Percentiles rank a stretch among this genome's conserved stretches.
Conservation (phyloP, 139 green algal genomes). For the Monoraphidium neglectum region DNA sequence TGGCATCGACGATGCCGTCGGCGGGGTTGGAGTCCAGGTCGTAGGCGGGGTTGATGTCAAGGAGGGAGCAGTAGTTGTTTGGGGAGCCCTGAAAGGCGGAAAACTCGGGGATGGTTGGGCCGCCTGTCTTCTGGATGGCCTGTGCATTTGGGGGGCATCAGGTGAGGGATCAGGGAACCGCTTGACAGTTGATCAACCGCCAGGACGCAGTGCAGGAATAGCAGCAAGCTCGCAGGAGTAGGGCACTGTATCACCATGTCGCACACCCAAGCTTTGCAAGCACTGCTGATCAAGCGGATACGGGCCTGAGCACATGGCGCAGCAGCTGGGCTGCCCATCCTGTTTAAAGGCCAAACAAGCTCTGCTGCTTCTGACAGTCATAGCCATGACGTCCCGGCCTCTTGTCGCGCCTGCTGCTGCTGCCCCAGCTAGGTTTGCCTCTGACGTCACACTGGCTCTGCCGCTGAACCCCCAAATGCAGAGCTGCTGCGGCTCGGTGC, state of each 20-base stretch:
- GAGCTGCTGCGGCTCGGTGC: neutral
- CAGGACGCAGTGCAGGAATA: too few species aligned
- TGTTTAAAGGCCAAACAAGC: too few species aligned
- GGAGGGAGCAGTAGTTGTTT: slow-evolving; percentile 23
- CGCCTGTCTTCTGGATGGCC: slow-evolving; percentile 27
- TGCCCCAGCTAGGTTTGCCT: too few species aligned
- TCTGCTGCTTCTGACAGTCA: neutral
- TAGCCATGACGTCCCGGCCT: neutral
- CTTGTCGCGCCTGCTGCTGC: neutral
- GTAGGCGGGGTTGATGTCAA: slow-evolving; percentile 29
- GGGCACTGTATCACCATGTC: neutral
- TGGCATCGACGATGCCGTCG: slow-evolving; percentile 29
- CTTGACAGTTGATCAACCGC: too few species aligned
- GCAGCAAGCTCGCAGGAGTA: neutral
- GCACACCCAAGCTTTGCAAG: neutral
- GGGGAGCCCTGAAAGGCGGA: slow-evolving; percentile 15
- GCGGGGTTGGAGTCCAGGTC: slow-evolving; percentile 30
- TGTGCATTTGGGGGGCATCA: neutral
- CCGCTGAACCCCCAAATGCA: neutral
- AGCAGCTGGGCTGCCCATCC: too few species aligned
- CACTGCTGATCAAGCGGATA: too few species aligned
- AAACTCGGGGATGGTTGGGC: slow-evolving; percentile 34
- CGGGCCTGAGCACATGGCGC: too few species aligned
- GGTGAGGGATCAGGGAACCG: neutral
- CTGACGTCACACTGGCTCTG: neutral